Evolutionary conservation across 164 flowering plant genomes (phyloP), one percentile per base, ranked within the genome.

Genomic region (Vitis rupestris): DNA sequence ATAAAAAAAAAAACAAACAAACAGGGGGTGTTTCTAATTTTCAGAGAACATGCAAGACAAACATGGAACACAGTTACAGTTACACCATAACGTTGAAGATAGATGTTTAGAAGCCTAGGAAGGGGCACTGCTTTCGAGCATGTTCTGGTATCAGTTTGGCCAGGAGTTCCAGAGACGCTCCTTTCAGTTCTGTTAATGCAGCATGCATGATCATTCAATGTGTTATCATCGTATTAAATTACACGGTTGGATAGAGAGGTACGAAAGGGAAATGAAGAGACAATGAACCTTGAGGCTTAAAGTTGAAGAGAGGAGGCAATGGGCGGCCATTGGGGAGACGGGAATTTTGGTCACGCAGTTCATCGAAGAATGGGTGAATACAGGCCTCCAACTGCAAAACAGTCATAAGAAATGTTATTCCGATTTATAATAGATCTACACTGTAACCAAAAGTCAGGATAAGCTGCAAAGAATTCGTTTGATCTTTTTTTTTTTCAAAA

Each of bases 101-200:
- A 7, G 16, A 52, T 55, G 15, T 30, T 63, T 71, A 81, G 47
- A 73, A 59, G 4, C 80, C 82, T 17, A 80, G 73, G 58, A 74
- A 81, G 15, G 82, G 69, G 52, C 84, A 78, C 57, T 82, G 88
- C 81, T 81, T 84, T 59, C 84, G 17, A 5, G 82, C 84, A 71
- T 82, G 88, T 47, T 80, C 83, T 12, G 88, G 88, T 17, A 84
- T 70, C 65, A 82, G 74, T 63, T 77, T 80, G 44, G 59, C 53
- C 52, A 84, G 44, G 0, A 84, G 65, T 61, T 84, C 88, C 53
- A 65, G 27, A 17, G 80, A 59, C 13, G 70, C 88, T 66, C 84
- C 85, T 23, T 79, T 81, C 56, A 82, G 69, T 56, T 84, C 85
- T 84, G 77, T 44, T 59, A 47, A 59, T 60, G 57, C 6, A 13